Evolutionary conservation across 306 rosid species (phyloP).

Genomic region (Dalbergia cochinchinensis): DNA sequence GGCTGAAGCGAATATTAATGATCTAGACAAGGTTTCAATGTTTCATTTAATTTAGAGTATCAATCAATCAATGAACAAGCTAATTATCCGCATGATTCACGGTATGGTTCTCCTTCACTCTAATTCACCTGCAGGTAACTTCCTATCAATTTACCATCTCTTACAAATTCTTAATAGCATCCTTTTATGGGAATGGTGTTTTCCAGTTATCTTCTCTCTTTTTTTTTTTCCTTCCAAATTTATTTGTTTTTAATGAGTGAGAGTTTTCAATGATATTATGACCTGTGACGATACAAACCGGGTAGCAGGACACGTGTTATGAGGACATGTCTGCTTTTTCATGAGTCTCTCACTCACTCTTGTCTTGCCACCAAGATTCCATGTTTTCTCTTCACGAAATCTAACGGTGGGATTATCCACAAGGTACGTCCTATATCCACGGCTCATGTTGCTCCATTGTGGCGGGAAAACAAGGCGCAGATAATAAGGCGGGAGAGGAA

Average conservation of each 20-base stretch:
- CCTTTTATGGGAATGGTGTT: constrained; percentile 45
- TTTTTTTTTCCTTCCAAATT: no score
- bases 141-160: background rate
- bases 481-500: constrained; percentile 34
- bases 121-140: background rate
- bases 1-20: no score
- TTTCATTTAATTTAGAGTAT: background rate
- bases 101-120: background rate
- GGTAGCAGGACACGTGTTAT: constrained; percentile 49
- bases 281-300: background rate
- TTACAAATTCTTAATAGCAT: constrained; percentile 5
- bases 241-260: background rate
- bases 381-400: background rate
- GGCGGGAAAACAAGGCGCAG: constrained; percentile 64
- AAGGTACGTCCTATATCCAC: constrained; percentile 40
- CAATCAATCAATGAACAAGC: background rate
- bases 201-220: no score
- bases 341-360: background rate
- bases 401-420: constrained; percentile 29
- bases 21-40: background rate
- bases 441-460: constrained; percentile 39
- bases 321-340: constrained; percentile 50
- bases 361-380: background rate
- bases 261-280: constrained; percentile 45
- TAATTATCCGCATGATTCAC: constrained; percentile 4